phyloP scores from a whole-genome alignment of 2,329 filamentous ascomycete species.

The Neocatenulostroma microsporum region DNA sequence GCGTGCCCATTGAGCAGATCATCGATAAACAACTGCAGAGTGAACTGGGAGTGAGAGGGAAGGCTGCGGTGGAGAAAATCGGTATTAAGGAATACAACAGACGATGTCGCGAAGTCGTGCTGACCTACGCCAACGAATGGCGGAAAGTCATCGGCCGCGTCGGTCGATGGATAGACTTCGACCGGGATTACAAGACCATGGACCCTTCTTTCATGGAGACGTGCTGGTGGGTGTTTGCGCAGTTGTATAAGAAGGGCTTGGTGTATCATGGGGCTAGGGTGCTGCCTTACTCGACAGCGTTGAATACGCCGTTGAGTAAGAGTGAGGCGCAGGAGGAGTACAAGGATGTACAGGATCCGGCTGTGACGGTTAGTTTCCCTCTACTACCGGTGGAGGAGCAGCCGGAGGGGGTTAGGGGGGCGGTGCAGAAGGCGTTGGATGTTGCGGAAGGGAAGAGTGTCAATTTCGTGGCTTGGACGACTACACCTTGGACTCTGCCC shows the following conservation, averaged over 20 bases:
- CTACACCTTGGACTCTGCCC: constrained; percentile 79
- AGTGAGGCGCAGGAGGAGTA: constrained; percentile 95
- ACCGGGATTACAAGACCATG: constrained; percentile 98
- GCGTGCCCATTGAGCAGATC: constrained; percentile 90
- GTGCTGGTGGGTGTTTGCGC: constrained; percentile 94
- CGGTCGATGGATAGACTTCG: constrained; percentile 95
- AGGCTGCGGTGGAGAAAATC: constrained; percentile 76
- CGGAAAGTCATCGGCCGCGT: constrained; percentile 77
- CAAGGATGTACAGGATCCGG: constrained; percentile 84
- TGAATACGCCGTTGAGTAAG: constrained; percentile 84
- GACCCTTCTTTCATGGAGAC: constrained; percentile 93
- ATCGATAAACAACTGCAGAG: constrained; percentile 73
- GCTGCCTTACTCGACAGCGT: constrained; percentile 89
- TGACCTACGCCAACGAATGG: constrained; percentile 85
- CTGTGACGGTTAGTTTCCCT: constrained; percentile 81
- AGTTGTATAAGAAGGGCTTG: constrained; percentile 78
- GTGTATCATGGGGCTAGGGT: constrained; percentile 88
- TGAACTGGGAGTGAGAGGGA: constrained; percentile 70
- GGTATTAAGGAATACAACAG: constrained; percentile 86
- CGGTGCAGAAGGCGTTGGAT: constrained; percentile 24
- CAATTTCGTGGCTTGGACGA: constrained; percentile 79
- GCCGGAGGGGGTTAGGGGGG: constrained; percentile 20
- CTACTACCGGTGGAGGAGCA: constrained; percentile 44
- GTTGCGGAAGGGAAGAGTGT: constrained; percentile 51
- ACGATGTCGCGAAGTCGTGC: constrained; percentile 86